These are phyloP conservation scores for Dothiorella sarmentorum DNA, from an alignment of 2,329 filamentous ascomycete species.

Conservation along the genomic window DNA sequence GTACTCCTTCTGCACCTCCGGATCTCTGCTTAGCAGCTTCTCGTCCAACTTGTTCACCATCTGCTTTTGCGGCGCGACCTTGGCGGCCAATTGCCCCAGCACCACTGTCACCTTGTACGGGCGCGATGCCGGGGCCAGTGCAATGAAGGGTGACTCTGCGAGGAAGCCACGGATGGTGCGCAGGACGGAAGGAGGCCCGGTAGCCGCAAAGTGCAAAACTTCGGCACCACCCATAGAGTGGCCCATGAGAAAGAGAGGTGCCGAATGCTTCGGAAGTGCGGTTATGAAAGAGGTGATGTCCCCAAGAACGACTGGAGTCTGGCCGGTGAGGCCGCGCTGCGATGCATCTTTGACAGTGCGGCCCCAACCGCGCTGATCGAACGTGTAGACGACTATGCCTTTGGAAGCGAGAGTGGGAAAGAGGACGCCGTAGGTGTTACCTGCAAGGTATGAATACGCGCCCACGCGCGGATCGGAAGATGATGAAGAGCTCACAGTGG, in stretches of 20 bases:
- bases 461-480: neutral
- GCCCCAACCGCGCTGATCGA: constrained; percentile 90
- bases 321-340: constrained; percentile 69
- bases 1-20: constrained; percentile 58
- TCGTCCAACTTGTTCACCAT: constrained; percentile 63
- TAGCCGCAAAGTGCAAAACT: constrained; percentile 58
- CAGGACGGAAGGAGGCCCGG: constrained; percentile 51
- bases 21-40: constrained; percentile 64
- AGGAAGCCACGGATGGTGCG: constrained; percentile 68
- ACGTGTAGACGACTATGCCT: constrained; percentile 72
- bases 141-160: constrained; percentile 75
- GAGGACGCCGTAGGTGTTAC: constrained; percentile 71
- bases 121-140: constrained; percentile 61
- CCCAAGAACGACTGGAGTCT: constrained; percentile 67
- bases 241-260: constrained; percentile 78
- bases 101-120: constrained; percentile 63
- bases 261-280: constrained; percentile 43
- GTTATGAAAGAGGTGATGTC: constrained; percentile 77
- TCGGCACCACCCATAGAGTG: constrained; percentile 90
- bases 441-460: constrained; percentile 26
- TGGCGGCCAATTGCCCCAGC: constrained; percentile 64
- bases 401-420: constrained; percentile 66
- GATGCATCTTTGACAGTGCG: constrained; percentile 60
- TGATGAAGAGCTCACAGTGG: constrained; percentile 51
- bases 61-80: constrained; percentile 64